Percentiles rank a stretch among this genome's conserved stretches.
phyloP scores from a whole-genome alignment of 2,329 filamentous ascomycete species.

The Diaporthe batatas region DNA sequence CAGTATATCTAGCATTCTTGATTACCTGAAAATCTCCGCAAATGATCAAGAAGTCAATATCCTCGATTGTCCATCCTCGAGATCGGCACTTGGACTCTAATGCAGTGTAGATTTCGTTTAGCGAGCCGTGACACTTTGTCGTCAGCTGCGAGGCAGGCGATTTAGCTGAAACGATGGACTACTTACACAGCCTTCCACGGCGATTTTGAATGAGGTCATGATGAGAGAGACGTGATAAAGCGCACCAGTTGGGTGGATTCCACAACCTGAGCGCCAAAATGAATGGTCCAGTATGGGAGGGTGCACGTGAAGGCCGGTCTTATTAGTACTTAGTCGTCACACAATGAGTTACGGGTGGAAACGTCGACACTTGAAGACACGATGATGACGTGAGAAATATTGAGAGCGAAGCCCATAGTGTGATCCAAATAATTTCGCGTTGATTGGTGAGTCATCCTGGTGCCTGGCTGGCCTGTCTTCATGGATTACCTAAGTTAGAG shows the following conservation, averaged over 20 bases:
- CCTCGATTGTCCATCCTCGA: conserved; percentile 16
- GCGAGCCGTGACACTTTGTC: conserved; percentile 21
- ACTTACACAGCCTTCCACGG: conserved; percentile 25
- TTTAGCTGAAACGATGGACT: background rate
- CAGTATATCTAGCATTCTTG: background rate
- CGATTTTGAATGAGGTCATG: conserved; percentile 1
- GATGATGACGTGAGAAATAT: background rate
- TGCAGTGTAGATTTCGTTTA: conserved; percentile 1
- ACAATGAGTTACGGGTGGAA: too few species aligned
- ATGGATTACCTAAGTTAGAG: background rate
- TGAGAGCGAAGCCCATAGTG: background rate
- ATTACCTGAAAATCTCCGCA: conserved; percentile 23
- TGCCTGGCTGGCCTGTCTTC: background rate
- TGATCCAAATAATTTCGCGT: background rate
- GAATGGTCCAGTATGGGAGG: background rate
- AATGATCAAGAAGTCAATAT: conserved; percentile 10
- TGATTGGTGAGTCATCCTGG: background rate
- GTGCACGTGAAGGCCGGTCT: background rate
- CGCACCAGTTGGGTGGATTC: background rate
- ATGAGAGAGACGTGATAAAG: background rate
- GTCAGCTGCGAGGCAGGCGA: conserved; percentile 9
- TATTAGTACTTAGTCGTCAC: too few species aligned
- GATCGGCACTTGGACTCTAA: conserved; percentile 17
- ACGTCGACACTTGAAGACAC: background rate
- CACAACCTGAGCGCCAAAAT: background rate